These are phyloP conservation scores for Verticillium nonalfalfae DNA, from an alignment of 2,329 filamentous ascomycete species.

Conservation along the genomic window DNA sequence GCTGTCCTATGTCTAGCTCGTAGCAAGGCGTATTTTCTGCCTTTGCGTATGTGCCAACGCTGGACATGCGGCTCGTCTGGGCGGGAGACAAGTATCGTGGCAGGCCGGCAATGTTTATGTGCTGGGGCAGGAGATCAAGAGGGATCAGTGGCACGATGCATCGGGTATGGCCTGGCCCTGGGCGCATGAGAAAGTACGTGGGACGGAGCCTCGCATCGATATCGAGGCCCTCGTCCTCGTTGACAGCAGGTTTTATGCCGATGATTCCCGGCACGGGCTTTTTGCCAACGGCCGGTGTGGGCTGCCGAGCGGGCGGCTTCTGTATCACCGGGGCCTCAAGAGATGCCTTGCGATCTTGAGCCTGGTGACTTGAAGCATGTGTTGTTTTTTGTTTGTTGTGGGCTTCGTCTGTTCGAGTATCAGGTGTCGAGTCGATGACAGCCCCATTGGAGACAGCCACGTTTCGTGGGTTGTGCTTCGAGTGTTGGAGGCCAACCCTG, in stretches of 20 bases:
- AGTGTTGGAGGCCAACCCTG: conserved; percentile 7
- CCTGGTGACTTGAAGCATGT: too few species aligned
- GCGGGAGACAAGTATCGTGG: conserved; percentile 32
- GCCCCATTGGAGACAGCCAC: not conserved
- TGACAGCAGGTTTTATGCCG: not conserved
- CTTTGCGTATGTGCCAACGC: conserved; percentile 24
- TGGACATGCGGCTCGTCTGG: conserved; percentile 29
- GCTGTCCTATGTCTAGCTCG: conserved; percentile 9
- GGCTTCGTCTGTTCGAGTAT: not conserved
- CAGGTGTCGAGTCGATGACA: not conserved
- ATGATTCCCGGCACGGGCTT: not conserved
- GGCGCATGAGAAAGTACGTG: conserved; percentile 32
- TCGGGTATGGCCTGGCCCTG: conserved; percentile 13
- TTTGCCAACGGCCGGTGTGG: not conserved
- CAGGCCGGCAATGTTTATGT: conserved; percentile 34
- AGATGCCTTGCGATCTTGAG: not conserved
- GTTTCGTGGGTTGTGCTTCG: conserved; percentile 7
- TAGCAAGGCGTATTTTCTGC: conserved; percentile 19
- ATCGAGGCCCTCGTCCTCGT: not conserved
- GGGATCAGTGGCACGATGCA: conserved; percentile 47
- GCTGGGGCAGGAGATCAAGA: conserved; percentile 42
- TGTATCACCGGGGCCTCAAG: not conserved
- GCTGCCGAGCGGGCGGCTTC: not conserved
- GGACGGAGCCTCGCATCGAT: conserved; percentile 11
- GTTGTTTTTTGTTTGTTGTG: too few species aligned